Conservation (phyloP, 257 asterid species). For the Capsicum pubescens region DNA sequence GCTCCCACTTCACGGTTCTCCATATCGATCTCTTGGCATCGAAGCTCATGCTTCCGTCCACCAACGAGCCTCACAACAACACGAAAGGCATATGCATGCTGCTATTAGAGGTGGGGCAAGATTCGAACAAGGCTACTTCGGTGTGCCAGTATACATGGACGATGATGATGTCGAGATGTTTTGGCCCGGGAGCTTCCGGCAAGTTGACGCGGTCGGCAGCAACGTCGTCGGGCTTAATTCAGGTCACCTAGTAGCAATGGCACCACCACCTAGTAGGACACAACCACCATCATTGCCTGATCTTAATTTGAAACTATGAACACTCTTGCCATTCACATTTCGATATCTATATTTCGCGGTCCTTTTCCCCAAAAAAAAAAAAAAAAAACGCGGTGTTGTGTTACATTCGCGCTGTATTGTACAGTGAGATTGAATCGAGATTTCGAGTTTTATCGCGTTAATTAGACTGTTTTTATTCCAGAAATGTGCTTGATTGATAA, state of each 20-base stretch:
- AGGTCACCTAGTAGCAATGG: slow-evolving; percentile 51
- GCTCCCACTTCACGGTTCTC: slow-evolving; percentile 79
- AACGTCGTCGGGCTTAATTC: slow-evolving; percentile 37
- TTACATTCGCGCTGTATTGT: not conserved
- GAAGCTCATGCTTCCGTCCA: slow-evolving; percentile 81
- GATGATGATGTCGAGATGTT: slow-evolving; percentile 64
- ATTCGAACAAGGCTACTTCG: slow-evolving; percentile 66
- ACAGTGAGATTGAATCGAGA: slow-evolving; percentile 26
- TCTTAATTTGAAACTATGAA: slow-evolving; percentile 78
- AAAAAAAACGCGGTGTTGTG: not conserved
- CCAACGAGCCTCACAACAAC: slow-evolving; percentile 48
- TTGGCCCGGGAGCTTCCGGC: slow-evolving; percentile 96
- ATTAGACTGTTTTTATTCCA: not conserved
- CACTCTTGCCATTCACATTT: slow-evolving; percentile 9
- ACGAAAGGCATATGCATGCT: slow-evolving; percentile 51
- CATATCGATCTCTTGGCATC: slow-evolving; percentile 72
- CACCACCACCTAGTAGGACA: slow-evolving; percentile 48
- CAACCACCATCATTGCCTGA: slow-evolving; percentile 67
- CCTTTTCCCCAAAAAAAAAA: not conserved
- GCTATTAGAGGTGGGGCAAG: slow-evolving; percentile 63
- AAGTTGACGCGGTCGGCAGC: slow-evolving; percentile 51
- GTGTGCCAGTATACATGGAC: slow-evolving; percentile 61
- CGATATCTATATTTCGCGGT: not conserved
- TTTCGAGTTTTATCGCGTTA: not conserved
- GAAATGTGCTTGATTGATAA: slow-evolving; percentile 16